Percentiles rank a stretch among this genome's conserved stretches.
Conservation (phyloP, 345 rosid species). For the Hibiscus trionum region DNA sequence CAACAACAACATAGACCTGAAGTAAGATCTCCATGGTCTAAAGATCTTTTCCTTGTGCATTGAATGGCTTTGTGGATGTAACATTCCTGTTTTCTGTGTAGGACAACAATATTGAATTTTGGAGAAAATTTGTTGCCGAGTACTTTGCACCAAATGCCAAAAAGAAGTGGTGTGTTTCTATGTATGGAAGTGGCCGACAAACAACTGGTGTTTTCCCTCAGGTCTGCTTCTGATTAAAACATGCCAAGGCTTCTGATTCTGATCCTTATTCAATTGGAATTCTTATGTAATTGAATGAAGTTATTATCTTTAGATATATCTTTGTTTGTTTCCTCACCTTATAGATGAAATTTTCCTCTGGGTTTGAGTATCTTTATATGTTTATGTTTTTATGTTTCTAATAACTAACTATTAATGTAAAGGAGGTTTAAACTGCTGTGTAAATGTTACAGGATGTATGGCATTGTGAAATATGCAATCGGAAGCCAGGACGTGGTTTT, state of each 20-base stretch:
- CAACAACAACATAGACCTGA: slow-evolving; percentile 94
- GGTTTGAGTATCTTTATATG: background rate
- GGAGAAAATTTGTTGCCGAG: slow-evolving; percentile 94
- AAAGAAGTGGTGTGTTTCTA: slow-evolving; percentile 98
- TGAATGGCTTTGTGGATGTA: slow-evolving; percentile 14
- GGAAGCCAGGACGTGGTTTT: slow-evolving; percentile 98
- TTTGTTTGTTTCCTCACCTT: background rate
- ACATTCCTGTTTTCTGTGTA: slow-evolving; percentile 26
- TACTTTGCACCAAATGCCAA: slow-evolving; percentile 90
- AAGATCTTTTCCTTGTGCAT: slow-evolving; percentile 4
- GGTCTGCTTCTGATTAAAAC: slow-evolving; percentile 39
- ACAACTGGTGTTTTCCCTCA: slow-evolving; percentile 94
- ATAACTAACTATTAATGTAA: background rate
- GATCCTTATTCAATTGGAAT: background rate
- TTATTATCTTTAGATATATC: slow-evolving; percentile 1
- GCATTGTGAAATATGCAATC: slow-evolving; percentile 97
- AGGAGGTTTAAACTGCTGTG: background rate
- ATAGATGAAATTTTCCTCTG: background rate
- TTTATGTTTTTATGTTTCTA: background rate
- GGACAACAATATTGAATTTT: slow-evolving; percentile 96
- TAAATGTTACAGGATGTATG: slow-evolving; percentile 71
- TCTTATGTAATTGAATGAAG: slow-evolving; percentile 5
- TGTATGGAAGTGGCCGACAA: slow-evolving; percentile 97
- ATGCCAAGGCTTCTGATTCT: background rate
- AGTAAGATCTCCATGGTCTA: slow-evolving; percentile 35